Conservation (phyloP, 495 filamentous ascomycete genomes). For the Oleoguttula mirabilis region DNA sequence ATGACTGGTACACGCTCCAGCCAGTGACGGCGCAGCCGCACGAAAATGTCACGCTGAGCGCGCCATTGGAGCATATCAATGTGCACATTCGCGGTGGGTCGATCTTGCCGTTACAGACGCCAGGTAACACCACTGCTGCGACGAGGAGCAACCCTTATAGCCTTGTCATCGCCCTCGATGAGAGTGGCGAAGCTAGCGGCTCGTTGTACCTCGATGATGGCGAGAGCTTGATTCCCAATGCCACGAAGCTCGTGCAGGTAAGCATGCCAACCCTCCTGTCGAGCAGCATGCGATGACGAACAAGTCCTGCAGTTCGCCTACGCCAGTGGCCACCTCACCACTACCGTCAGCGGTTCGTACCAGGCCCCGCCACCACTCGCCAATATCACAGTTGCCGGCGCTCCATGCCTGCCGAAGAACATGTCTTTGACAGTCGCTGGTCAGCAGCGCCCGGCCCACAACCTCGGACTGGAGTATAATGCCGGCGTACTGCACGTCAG, state of each 20-base stretch:
- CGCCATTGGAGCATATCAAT: conserved; percentile 68
- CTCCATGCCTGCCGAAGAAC: background rate
- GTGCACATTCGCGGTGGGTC: conserved; percentile 61
- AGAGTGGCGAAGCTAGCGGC: conserved; percentile 48
- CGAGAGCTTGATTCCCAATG: conserved; percentile 50
- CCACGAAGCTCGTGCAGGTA: conserved; percentile 45
- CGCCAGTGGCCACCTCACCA: background rate
- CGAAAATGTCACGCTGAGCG: conserved; percentile 59
- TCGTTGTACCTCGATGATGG: conserved; percentile 76
- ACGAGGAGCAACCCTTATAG: conserved; percentile 58
- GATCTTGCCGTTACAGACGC: conserved; percentile 58
- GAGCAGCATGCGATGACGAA: background rate
- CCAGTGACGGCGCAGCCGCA: conserved; percentile 42
- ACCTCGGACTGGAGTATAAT: background rate
- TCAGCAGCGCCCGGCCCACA: background rate
- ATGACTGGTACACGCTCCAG: conserved; percentile 66
- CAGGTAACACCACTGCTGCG: conserved; percentile 55
- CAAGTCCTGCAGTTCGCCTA: conserved; percentile 11
- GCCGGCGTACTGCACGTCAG: conserved; percentile 1
- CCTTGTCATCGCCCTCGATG: conserved; percentile 50
- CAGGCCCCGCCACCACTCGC: conserved; percentile 4
- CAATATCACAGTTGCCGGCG: conserved; percentile 14
- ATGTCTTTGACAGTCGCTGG: conserved; percentile 3
- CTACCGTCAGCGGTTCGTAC: conserved; percentile 6
- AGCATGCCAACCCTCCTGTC: background rate